These are phyloP conservation scores for Linderniella brevidens DNA, from an alignment of 257 asterid species.

Conservation along the genomic window DNA sequence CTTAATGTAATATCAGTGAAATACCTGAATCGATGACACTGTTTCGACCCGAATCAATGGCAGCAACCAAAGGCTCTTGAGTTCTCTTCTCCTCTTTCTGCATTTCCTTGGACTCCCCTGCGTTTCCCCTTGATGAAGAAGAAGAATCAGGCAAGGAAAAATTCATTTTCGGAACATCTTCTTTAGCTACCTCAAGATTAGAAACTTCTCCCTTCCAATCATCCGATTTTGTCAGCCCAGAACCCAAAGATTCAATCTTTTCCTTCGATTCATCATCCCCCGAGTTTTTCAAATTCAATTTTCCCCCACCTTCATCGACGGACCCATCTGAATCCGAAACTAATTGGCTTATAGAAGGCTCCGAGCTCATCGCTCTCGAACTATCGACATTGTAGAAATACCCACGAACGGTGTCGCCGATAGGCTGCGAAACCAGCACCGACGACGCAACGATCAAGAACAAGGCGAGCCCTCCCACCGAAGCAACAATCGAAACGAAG, in stretches of 20 bases:
- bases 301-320: no score
- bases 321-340: neutral
- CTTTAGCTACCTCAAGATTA: no score
- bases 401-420: neutral
- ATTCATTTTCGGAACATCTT: no score
- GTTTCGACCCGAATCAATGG: neutral
- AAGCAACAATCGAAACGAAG: conserved; percentile 4
- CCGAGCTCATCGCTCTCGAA: neutral
- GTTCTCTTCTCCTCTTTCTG: neutral
- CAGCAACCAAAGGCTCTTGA: neutral
- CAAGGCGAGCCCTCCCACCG: conserved; percentile 1
- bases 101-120: neutral
- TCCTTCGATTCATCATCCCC: no score
- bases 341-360: neutral
- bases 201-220: no score
- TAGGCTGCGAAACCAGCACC: neutral
- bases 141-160: neutral
- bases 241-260: no score
- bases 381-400: neutral
- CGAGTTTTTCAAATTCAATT: no score
- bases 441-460: conserved; percentile 3
- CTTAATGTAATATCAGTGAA: neutral
- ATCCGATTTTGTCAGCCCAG: no score
- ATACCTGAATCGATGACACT: conserved; percentile 4
- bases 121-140: neutral